Base-by-base conservation (phyloP, 345 rosid genomes). In the Combretum micranthum region DNA sequence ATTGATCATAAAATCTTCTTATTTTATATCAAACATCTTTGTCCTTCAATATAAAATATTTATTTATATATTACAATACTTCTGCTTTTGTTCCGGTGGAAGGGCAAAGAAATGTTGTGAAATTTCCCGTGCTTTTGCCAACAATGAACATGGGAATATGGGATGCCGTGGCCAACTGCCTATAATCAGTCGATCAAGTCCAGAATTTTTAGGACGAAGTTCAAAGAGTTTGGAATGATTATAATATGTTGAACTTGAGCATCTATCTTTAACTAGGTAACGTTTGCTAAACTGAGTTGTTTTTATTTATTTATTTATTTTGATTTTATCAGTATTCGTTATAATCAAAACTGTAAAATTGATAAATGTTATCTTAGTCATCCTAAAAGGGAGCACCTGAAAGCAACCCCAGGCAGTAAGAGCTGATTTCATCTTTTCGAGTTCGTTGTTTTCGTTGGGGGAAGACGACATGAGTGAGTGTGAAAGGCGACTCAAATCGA, bases 81-180 rank as follows among this genome's bases (percentile, higher is more conserved):
- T 71, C 16, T 59, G 62, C 64, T 70, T 77, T 64, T 77, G 73
- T 59, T 70, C 68, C 57, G 25, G 18, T 17, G 70, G 68, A 49
- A 62, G 65, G 19, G 44, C 66, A 25, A 74, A 77, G 67, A 70
- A 77, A 16, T 60, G 64, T 44, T 54, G 60, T 9, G 65, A 15
- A 13, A 74, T 56, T 18, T 45, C 51, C 0, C 65, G 62, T 3
- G 71, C 12, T 26, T 68, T 50, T 44, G 61, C 74, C 20, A 73
- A 50, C 43, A 70, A 63, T 19, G 70, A 53, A 51, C 49, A 42
- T 25, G 72, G 44, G 70, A 53, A 51, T 45, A 42, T 25, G 72
- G 44, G 55, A 77, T 74, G 9, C 82, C 79, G 66, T 77, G 82
- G 32, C 66, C 65, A 53, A 60, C 42, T 25, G 55, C 68, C 82